phyloP scores from a whole-genome alignment of 441 rosid genomes.

The Eutrema salsugineum region DNA sequence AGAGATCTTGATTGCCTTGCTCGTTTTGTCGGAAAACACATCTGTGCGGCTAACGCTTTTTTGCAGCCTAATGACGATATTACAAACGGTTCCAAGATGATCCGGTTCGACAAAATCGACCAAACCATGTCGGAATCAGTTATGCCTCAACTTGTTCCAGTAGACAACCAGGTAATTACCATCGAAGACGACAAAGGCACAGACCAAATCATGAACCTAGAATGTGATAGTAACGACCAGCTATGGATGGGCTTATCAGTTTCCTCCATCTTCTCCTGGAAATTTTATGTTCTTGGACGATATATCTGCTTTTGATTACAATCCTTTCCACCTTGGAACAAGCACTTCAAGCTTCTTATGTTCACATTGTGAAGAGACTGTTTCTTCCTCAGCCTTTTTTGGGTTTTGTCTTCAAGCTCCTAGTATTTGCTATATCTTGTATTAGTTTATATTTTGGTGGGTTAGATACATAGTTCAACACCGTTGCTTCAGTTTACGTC shows the following conservation, averaged over 20 bases:
- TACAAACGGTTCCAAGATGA: not conserved
- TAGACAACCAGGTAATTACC: not conserved
- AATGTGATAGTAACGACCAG: not conserved
- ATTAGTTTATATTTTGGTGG: too few relatives aligned
- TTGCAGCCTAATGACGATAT: not conserved
- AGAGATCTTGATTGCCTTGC: slow-evolving; percentile 68
- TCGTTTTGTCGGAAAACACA: not conserved
- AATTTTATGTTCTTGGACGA: slow-evolving; percentile 5
- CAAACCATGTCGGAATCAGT: not conserved
- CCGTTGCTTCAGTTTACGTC: too few relatives aligned
- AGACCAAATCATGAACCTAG: not conserved
- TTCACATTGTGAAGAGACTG: not conserved
- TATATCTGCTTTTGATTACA: not conserved
- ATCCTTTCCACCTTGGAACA: not conserved
- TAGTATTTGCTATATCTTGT: too few relatives aligned
- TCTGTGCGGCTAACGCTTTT: not conserved
- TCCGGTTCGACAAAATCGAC: not conserved
- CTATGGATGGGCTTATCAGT: not conserved
- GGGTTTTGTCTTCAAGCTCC: too few relatives aligned
- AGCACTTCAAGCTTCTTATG: not conserved
- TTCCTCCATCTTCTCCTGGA: not conserved
- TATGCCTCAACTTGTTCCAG: not conserved
- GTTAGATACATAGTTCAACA: too few relatives aligned
- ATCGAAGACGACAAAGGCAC: not conserved
- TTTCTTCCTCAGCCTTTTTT: not conserved